Percentiles rank a stretch among this genome's conserved stretches.
phyloP scores from a whole-genome alignment of 495 filamentous ascomycete species.

The Rostrohypoxylon terebratum region DNA sequence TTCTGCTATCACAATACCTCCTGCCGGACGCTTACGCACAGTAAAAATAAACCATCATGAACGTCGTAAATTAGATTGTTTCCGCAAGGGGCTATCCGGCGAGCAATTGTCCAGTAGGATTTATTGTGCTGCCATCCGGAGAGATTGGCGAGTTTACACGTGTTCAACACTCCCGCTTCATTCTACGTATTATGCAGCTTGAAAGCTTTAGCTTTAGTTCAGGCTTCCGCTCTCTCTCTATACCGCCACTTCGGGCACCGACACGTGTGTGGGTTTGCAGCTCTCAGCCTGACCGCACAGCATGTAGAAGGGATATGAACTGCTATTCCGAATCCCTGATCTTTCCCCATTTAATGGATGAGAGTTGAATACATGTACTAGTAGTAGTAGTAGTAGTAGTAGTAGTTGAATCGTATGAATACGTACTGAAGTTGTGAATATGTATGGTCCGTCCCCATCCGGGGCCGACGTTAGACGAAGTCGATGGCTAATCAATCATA shows the following conservation, averaged over 20 bases:
- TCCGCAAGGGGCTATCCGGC: slow-evolving; percentile 26
- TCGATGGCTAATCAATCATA: slow-evolving; percentile 27
- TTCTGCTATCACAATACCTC: neutral
- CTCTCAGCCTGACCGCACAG: slow-evolving; percentile 27
- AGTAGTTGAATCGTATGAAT: slow-evolving; percentile 31
- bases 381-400: no score
- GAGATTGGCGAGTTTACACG: slow-evolving; percentile 46
- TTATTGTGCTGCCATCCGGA: slow-evolving; percentile 12
- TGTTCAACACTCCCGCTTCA: slow-evolving; percentile 31
- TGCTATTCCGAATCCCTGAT: slow-evolving; percentile 23
- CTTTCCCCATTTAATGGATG: slow-evolving; percentile 11
- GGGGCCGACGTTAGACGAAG: slow-evolving; percentile 22
- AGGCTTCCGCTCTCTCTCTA: slow-evolving; percentile 7
- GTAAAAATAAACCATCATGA: slow-evolving; percentile 33
- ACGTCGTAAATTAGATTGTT: slow-evolving; percentile 25
- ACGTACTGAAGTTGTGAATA: neutral
- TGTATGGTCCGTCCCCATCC: slow-evolving; percentile 13
- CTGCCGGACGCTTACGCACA: slow-evolving; percentile 11
- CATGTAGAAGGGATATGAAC: slow-evolving; percentile 9
- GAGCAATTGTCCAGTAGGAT: slow-evolving; percentile 18
- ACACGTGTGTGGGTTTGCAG: slow-evolving; percentile 36
- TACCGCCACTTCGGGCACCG: slow-evolving; percentile 41
- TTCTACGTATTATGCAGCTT: slow-evolving; percentile 20
- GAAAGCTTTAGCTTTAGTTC: slow-evolving; percentile 14
- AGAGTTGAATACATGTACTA: slow-evolving; percentile 31